Evolutionary conservation across 75 land plant species (phyloP).

Genomic region (Azolla pinnata): DNA sequence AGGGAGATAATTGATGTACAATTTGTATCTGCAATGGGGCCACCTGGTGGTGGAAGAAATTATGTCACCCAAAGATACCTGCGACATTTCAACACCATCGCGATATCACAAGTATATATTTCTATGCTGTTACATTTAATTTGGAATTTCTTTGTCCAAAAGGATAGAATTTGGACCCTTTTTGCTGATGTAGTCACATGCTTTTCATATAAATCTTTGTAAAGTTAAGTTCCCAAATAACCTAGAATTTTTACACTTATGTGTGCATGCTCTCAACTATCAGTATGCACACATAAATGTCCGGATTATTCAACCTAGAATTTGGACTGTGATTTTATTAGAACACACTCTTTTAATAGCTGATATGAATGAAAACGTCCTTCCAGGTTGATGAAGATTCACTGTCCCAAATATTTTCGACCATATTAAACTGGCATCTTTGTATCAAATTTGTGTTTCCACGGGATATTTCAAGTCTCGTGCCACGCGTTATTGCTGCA

Average conservation of each 20-base stretch:
- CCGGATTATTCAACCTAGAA: too few relatives aligned
- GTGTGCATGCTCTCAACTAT: too few relatives aligned
- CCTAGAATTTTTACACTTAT: too few relatives aligned
- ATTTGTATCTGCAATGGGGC: constrained; percentile 35
- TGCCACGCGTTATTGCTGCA: constrained; percentile 17
- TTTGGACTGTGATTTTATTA: too few relatives aligned
- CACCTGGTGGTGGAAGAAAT: constrained; percentile 37
- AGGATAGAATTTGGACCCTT: too few relatives aligned
- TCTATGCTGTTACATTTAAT: background rate
- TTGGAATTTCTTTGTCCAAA: background rate
- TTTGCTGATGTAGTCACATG: too few relatives aligned
- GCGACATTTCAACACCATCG: constrained; percentile 29
- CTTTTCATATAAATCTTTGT: too few relatives aligned
- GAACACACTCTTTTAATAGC: too few relatives aligned
- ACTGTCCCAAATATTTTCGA: constrained; percentile 22
- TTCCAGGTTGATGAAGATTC: constrained; percentile 28
- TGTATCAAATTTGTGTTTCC: constrained; percentile 20
- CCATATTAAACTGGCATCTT: constrained; percentile 30
- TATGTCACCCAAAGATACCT: constrained; percentile 33
- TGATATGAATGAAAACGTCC: too few relatives aligned
- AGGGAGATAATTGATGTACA: constrained; percentile 26
- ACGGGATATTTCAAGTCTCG: constrained; percentile 5
- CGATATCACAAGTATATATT: constrained; percentile 20
- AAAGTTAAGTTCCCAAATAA: too few relatives aligned
- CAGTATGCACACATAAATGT: too few relatives aligned